These are phyloP conservation scores for Cyberlindnera maritima DNA, from an alignment of 805 yeast species.

Conservation along the genomic window DNA sequence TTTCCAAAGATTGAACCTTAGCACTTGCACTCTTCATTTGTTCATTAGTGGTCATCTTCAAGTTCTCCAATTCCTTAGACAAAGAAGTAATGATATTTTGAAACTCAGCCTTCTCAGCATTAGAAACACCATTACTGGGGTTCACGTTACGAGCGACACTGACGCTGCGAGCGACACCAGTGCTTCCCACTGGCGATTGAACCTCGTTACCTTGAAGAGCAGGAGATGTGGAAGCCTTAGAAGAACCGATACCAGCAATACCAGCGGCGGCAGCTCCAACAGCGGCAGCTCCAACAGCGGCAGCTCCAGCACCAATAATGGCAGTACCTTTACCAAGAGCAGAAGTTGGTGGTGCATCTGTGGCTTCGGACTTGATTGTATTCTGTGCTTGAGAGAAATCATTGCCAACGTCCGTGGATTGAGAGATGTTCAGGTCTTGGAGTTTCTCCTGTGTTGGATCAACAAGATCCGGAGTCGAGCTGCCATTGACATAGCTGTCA, in stretches of 20 bases:
- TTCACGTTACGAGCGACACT: slow-evolving; percentile 2
- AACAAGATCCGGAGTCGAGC: slow-evolving; percentile 16
- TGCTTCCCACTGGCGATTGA: slow-evolving; percentile 1
- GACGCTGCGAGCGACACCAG: slow-evolving; percentile 12
- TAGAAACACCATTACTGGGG: slow-evolving; percentile 3
- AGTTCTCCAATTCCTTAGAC: slow-evolving; percentile 33
- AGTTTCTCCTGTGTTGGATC: slow-evolving; percentile 1
- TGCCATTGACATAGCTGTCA: slow-evolving; percentile 26
- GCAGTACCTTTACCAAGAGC: slow-evolving; percentile 10
- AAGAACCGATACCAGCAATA: background rate
- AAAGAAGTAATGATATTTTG: slow-evolving; percentile 30
- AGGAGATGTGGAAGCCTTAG: background rate
- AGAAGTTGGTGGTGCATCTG: background rate
- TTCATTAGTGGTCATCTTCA: slow-evolving; percentile 42
- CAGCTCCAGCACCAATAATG: slow-evolving; percentile 11
- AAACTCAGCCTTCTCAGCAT: slow-evolving; percentile 25
- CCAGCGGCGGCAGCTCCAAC: slow-evolving; percentile 10
- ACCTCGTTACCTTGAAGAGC: background rate
- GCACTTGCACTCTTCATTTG: slow-evolving; percentile 59
- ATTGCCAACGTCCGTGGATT: background rate
- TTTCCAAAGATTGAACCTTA: slow-evolving; percentile 48
- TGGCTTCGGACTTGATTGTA: background rate
- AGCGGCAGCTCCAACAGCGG: slow-evolving; percentile 15
- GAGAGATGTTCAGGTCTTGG: slow-evolving; percentile 1
- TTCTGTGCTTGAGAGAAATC: background rate